Evolutionary conservation across 2,329 filamentous ascomycete species (phyloP), one percentile per base, ranked within the genome.

Genomic region (Coleophoma crateriformis): DNA sequence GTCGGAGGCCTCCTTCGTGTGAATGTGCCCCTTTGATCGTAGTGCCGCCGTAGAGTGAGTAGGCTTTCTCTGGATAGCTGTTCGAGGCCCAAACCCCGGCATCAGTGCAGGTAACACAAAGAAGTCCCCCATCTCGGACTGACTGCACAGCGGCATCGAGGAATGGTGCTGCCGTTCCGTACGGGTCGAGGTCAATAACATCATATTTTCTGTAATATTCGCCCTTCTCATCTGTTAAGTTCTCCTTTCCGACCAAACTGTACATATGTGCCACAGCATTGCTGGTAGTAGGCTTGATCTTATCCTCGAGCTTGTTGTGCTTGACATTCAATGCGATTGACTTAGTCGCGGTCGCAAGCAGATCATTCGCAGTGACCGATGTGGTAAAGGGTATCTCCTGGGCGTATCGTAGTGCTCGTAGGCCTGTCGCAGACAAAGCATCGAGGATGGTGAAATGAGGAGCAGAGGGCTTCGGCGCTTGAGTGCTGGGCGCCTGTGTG

Each of bases 81-180:
- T 89, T 88, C 0, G 92, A 96, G 1, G 92, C 92, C 79, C 91
- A 99, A 2, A 99, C 89, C 10, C 88, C 90, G 10, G 92, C 91
- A 67, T 99, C 94, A 0, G 94, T 99, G 69, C 94, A 99, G 2
- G 94, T 99, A 5, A 99, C 87, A 65, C 91, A 96, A 4, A 99
- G 77, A 37, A 99, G 75, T 4, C 94, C 94, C 1, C 92, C 92
- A 59, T 96, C 80, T 45, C 78, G 83, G 7, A 96, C 79, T 1
- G 88, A 83, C 68, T 96, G 91, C 8, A 99, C 75, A 1, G 94
- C 90, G 1, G 89, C 84, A 64, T 99, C 94, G 48, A 99, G 78
- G 67, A 99, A 99, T 1, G 89, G 88, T 10, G 88, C 89, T 1
- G 92, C 94, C 0, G 90, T 95, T 39, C 94, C 94, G 61, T 99